These are phyloP conservation scores for Vitis hybrid DNA, from an alignment of 177 flowering plant species.

Conservation along the genomic window DNA sequence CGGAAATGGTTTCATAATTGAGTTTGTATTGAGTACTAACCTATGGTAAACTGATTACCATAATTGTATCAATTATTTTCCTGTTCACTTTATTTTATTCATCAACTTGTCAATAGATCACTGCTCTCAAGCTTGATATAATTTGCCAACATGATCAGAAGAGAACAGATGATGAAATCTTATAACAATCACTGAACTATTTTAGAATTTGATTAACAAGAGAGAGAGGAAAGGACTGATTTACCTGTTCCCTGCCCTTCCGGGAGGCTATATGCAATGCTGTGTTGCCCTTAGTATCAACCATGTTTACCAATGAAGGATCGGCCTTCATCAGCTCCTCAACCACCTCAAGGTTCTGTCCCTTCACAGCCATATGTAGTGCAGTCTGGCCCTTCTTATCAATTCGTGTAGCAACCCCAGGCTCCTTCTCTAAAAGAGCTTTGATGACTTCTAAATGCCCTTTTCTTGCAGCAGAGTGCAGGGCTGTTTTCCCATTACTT, in stretches of 20 bases:
- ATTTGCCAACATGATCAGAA: background rate
- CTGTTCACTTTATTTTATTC: no score
- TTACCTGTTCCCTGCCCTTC: slow-evolving; percentile 81
- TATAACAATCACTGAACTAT: background rate
- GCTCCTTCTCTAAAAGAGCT: slow-evolving; percentile 59
- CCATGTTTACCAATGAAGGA: slow-evolving; percentile 58
- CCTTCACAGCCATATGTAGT: slow-evolving; percentile 94
- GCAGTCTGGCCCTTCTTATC: slow-evolving; percentile 97
- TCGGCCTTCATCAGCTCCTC: slow-evolving; percentile 60
- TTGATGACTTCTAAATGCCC: slow-evolving; percentile 72
- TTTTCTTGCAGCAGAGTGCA: slow-evolving; percentile 92
- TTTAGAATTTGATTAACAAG: no score
- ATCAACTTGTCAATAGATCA: background rate
- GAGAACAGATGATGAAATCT: no score
- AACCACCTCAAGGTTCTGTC: slow-evolving; percentile 68
- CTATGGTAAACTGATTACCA: no score
- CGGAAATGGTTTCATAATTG: no score
- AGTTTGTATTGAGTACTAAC: no score
- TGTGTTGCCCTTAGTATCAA: slow-evolving; percentile 77
- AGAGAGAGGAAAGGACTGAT: background rate
- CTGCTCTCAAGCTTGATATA: background rate
- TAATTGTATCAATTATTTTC: no score
- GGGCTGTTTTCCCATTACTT: slow-evolving; percentile 87
- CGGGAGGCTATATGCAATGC: slow-evolving; percentile 79
- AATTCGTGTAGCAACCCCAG: slow-evolving; percentile 43